Evolutionary conservation across 352 stramenopile species (phyloP), one percentile per base, ranked within the genome.

Genomic region (Globisporangium canariense): DNA sequence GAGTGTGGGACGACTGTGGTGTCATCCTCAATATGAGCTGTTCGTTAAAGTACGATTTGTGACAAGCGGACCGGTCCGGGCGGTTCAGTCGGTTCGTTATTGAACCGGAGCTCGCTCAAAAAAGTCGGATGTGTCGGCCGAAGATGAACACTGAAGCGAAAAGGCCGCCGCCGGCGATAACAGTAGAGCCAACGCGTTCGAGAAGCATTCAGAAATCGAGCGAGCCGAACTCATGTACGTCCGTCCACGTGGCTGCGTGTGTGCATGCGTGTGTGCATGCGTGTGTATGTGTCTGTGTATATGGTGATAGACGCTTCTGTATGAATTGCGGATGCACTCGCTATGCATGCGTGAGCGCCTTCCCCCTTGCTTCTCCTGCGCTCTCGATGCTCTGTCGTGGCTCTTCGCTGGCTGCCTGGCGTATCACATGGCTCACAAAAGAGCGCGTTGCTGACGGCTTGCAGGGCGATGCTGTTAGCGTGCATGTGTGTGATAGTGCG

Each of bases 191-290:
- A 57, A n/a, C 4, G 51, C 30, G 30, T 58, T 58, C 51, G 51
- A 58, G 51, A 58, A 58, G 28, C 51, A 58, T 58, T 58, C 20
- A 32, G 50, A 57, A 57, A 57, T 13, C 49, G 25, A 38, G 30
- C 16, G 13, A 20, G 41, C 9, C 41, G 41, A 47, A n/a, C 41
- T 47, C 41, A 47, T 47, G 41, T 47, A 47, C 41, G 41, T 47
- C 13, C 41, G 38, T 41, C 36, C 36, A 45, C 41, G 41, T 47
- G 16, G 41, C 14, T 47, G 6, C 41, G 38, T 43, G 38, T 43
- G 10, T 43, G 38, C 11, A 4, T 46, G 40, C 6, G 16, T 46
- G 13, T 20, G 40, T n/a, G 40, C 25, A 28, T 47, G 6, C 41
- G 38, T 43, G 38, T 43, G 10, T n/a, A n/a, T 45, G 40, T 45